Evolutionary conservation across 495 filamentous ascomycete genomes (phyloP).

Genomic region (Lepidopterella palustris): DNA sequence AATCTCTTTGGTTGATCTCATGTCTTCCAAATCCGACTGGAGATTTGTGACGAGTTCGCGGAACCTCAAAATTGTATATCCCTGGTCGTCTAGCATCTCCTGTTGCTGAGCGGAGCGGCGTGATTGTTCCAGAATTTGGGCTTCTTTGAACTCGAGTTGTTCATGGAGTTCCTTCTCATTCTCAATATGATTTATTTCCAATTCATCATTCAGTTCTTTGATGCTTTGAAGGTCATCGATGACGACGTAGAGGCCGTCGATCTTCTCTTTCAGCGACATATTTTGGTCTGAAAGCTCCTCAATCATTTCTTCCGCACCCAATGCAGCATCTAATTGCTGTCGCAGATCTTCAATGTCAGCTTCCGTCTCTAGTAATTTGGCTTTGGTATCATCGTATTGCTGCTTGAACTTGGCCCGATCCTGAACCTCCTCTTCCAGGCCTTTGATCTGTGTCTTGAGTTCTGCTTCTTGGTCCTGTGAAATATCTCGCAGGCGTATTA

Average conservation of each 20-base stretch:
- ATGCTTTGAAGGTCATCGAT: conserved; percentile 81
- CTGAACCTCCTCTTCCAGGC: conserved; percentile 69
- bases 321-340: conserved; percentile 82
- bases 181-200: conserved; percentile 88
- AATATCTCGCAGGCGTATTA: conserved; percentile 77
- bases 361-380: conserved; percentile 64
- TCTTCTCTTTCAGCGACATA: conserved; percentile 68
- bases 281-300: conserved; percentile 86
- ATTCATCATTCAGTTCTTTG: conserved; percentile 88
- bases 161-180: conserved; percentile 91
- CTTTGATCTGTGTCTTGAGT: conserved; percentile 65
- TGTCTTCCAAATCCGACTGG: conserved; percentile 83
- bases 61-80: conserved; percentile 83
- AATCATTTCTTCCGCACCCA: conserved; percentile 85
- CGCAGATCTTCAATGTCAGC: conserved; percentile 77
- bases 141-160: conserved; percentile 78
- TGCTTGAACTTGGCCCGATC: conserved; percentile 66
- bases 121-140: conserved; percentile 67
- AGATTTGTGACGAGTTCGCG: conserved; percentile 79
- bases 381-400: conserved; percentile 61
- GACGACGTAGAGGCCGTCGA: conserved; percentile 70
- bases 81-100: conserved; percentile 72
- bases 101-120: conserved; percentile 61
- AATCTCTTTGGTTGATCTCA: conserved; percentile 82
- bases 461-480: conserved; percentile 81